A percentile compares a stretch with the other conserved stretches of the same genome.
phyloP scores from a whole-genome alignment of 192 early-diverging fungal genomes.

The Linnemannia exigua region DNA sequence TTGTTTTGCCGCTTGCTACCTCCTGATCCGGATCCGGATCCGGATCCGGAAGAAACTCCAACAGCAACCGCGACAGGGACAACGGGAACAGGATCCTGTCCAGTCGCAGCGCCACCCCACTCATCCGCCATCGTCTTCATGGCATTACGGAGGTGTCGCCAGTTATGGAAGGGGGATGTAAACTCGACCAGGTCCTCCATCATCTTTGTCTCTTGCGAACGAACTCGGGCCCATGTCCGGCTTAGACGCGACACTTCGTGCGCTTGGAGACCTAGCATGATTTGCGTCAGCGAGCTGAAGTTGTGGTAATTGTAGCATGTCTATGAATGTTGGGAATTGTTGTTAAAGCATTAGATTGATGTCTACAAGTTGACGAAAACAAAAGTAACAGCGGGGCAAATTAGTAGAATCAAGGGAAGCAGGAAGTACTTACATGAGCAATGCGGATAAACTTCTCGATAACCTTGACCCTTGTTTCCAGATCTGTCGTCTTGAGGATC shows the following conservation, averaged over 20 bases:
- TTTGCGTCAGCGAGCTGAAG: conserved; percentile 71
- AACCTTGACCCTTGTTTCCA: conserved; percentile 64
- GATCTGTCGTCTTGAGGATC: conserved; percentile 59
- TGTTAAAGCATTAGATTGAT: too few relatives aligned
- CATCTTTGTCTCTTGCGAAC: conserved; percentile 52
- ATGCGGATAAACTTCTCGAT: conserved; percentile 76
- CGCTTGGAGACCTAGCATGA: conserved; percentile 70
- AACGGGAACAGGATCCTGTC: background rate
- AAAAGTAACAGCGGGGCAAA: background rate
- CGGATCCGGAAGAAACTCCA: background rate
- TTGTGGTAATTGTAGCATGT: conserved; percentile 72
- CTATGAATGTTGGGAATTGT: too few relatives aligned
- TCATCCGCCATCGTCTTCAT: conserved; percentile 69
- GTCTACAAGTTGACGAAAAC: too few relatives aligned
- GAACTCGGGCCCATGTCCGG: conserved; percentile 68
- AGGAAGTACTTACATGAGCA: conserved; percentile 59
- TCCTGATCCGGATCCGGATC: background rate
- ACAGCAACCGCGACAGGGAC: background rate
- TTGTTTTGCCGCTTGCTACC: background rate
- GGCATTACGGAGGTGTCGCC: conserved; percentile 67
- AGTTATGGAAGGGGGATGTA: conserved; percentile 69
- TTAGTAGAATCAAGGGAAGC: background rate
- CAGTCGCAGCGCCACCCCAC: conserved; percentile 48
- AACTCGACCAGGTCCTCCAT: conserved; percentile 67
- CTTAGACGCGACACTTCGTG: conserved; percentile 66